phyloP scores from a whole-genome alignment of 75 land plant species.

The Azolla pinnata region DNA sequence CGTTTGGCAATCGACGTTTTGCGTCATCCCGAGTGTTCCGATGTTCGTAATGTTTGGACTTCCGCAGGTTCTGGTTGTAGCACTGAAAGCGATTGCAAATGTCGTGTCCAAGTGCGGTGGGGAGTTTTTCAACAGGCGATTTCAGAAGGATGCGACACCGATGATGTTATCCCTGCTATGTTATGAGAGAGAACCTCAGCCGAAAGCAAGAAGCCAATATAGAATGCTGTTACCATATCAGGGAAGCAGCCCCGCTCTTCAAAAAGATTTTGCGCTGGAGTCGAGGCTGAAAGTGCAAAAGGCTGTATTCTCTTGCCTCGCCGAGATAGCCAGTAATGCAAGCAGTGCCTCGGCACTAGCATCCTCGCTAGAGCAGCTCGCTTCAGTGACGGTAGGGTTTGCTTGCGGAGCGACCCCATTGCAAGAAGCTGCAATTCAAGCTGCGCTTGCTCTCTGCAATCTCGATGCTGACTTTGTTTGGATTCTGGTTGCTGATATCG shows the following conservation, averaged over 20 bases:
- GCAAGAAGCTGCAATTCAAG: conserved; percentile 15
- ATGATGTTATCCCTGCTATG: conserved; percentile 16
- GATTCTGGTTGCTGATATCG: conserved; percentile 30
- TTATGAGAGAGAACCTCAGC: conserved; percentile 11
- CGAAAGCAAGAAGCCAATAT: conserved; percentile 7
- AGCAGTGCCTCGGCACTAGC: conserved; percentile 25
- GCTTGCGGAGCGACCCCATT: conserved; percentile 19
- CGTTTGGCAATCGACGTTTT: neutral
- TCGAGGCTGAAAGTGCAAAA: conserved; percentile 24
- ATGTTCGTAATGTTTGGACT: neutral
- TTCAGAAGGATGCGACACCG: conserved; percentile 26
- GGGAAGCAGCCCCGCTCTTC: neutral
- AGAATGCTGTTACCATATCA: conserved; percentile 4
- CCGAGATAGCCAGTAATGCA: conserved; percentile 15
- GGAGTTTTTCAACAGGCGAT: conserved; percentile 27
- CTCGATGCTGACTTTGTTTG: conserved; percentile 30
- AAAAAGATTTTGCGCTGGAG: conserved; percentile 17
- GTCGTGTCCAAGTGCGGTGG: conserved; percentile 23
- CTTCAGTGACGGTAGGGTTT: conserved; percentile 23
- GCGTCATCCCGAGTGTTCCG: neutral
- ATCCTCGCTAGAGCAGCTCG: conserved; percentile 11
- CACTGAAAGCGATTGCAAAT: conserved; percentile 21
- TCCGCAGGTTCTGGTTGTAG: conserved; percentile 20
- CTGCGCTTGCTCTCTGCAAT: conserved; percentile 21
- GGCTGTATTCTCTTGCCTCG: conserved; percentile 24